Conservation (phyloP, 768 basidiomycete species). For the Hericium rajendrae region DNA sequence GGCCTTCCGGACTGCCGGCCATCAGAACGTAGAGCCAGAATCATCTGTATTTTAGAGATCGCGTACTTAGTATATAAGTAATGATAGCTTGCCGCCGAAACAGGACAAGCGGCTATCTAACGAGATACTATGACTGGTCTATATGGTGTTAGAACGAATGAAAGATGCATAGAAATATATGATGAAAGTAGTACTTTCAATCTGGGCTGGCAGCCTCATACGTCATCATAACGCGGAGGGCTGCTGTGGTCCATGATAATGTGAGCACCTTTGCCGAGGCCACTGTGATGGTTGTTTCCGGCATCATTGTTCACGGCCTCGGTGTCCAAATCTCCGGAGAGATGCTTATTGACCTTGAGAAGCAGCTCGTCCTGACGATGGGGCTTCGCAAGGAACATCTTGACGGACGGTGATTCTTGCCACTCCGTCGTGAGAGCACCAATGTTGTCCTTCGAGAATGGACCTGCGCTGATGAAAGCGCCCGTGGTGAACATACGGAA, state of each 20-base stretch:
- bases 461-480: neutral
- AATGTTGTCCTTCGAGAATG: neutral
- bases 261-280: neutral
- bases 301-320: neutral
- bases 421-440: neutral
- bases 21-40: too few relatives aligned
- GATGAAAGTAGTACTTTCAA: too few relatives aligned
- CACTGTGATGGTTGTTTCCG: neutral
- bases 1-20: too few relatives aligned
- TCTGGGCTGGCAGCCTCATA: too few relatives aligned
- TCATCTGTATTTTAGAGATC: too few relatives aligned
- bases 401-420: neutral
- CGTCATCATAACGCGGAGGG: neutral
- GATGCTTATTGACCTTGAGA: neutral
- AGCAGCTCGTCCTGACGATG: neutral
- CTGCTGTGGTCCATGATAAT: neutral
- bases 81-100: too few relatives aligned
- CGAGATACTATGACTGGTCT: too few relatives aligned
- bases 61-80: too few relatives aligned
- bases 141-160: too few relatives aligned
- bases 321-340: neutral
- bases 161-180: too few relatives aligned
- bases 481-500: neutral
- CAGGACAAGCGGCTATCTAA: too few relatives aligned
- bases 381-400: neutral